Evolutionary conservation across 148 eudicot genomes (phyloP).

Genomic region (Camellia granthamiana): DNA sequence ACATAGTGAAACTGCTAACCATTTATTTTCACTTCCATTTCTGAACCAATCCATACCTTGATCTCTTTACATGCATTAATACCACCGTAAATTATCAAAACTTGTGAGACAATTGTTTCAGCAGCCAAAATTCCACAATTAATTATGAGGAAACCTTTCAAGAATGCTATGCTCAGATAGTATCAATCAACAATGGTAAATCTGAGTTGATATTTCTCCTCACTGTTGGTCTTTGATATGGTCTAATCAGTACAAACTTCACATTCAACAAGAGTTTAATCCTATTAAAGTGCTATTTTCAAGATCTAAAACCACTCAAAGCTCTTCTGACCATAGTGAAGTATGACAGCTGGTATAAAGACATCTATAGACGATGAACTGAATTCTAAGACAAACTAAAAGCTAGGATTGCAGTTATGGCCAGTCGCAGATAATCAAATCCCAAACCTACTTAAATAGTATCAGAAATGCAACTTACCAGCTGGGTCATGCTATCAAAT

Average conservation of each 20-base stretch:
- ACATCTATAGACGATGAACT: background rate
- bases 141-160: background rate
- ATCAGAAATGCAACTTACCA: slow-evolving; percentile 32
- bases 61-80: background rate
- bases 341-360: background rate
- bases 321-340: background rate
- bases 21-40: too few species aligned
- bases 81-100: background rate
- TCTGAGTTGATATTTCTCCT: background rate
- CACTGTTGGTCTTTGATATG: background rate
- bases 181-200: background rate
- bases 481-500: slow-evolving; percentile 55
- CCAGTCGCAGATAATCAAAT: background rate
- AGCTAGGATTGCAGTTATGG: background rate
- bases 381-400: background rate
- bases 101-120: background rate
- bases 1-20: background rate
- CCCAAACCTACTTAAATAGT: background rate
- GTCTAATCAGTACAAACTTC: background rate
- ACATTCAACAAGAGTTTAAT: background rate
- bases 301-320: background rate
- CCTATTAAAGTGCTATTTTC: background rate
- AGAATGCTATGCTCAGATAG: background rate
- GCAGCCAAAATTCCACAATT: too few species aligned
- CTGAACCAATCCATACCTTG: background rate